A percentile compares a stretch with the other conserved stretches of the same genome.
Conservation (phyloP, 495 filamentous ascomycete species). For the Pseudoneurospora amorphoporcata region DNA sequence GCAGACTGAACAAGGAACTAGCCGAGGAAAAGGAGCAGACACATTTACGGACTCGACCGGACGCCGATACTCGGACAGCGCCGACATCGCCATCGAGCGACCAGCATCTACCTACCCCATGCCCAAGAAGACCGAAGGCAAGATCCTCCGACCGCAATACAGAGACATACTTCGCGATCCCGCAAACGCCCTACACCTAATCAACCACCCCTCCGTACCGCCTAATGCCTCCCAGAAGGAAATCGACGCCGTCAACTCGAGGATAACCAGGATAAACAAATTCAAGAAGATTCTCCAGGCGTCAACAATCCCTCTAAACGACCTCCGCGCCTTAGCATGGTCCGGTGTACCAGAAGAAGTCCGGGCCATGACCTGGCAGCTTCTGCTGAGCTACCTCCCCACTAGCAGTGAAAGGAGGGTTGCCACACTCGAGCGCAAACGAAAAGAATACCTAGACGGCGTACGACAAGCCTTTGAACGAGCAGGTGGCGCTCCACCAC, state of each 20-base stretch:
- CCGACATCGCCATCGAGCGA: constrained; percentile 84
- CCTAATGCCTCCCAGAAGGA: constrained; percentile 72
- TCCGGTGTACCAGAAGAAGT: constrained; percentile 90
- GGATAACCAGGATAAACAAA: constrained; percentile 93
- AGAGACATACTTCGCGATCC: constrained; percentile 94
- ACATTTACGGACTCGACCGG: constrained; percentile 13
- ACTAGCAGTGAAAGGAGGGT: constrained; percentile 89
- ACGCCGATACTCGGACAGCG: constrained; percentile 57
- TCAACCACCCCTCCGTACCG: constrained; percentile 71
- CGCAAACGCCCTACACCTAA: constrained; percentile 88
- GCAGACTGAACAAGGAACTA: constrained; percentile 17
- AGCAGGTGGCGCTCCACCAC: constrained; percentile 26
- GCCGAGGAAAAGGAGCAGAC: neutral
- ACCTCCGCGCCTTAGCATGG: constrained; percentile 80
- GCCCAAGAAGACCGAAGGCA: constrained; percentile 78
- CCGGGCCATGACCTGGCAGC: constrained; percentile 95
- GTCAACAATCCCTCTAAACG: constrained; percentile 73
- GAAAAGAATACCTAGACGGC: constrained; percentile 94
- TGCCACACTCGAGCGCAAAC: constrained; percentile 82
- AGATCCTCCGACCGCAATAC: constrained; percentile 93
- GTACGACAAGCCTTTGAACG: constrained; percentile 91
- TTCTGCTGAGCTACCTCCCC: constrained; percentile 88
- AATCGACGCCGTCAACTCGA: constrained; percentile 72
- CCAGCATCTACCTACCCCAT: constrained; percentile 81
- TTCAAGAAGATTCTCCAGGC: constrained; percentile 93